Percentiles rank a stretch among this genome's conserved stretches.
Conservation (phyloP, 179 eudicot species). For the Gypsophila paniculata region DNA sequence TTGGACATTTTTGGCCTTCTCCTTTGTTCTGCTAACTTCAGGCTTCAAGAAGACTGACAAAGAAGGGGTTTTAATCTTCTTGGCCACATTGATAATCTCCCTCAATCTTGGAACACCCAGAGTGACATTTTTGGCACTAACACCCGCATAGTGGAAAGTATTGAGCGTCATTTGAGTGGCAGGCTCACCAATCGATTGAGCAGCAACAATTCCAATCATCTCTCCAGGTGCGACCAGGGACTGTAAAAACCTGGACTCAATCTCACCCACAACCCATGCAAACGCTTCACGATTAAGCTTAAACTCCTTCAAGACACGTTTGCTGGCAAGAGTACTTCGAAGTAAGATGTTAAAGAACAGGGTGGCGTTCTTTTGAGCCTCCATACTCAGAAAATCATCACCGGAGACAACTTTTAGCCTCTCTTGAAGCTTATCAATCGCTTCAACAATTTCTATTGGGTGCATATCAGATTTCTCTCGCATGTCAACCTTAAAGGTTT, state of each 20-base stretch:
- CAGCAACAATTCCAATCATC: conserved; percentile 99
- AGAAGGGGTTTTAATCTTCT: conserved; percentile 94
- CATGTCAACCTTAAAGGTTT: conserved; percentile 80
- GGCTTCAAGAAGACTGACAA: conserved; percentile 87
- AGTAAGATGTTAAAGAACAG: conserved; percentile 88
- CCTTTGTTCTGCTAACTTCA: conserved; percentile 65
- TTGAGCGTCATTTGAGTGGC: conserved; percentile 99
- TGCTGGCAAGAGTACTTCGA: conserved; percentile 89
- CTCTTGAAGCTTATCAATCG: conserved; percentile 97
- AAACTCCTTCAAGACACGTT: conserved; percentile 86
- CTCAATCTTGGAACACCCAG: conserved; percentile 97
- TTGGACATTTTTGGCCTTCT: conserved; percentile 89
- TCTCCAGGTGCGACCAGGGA: conserved; percentile 98
- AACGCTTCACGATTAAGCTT: conserved; percentile 91
- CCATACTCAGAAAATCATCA: conserved; percentile 82
- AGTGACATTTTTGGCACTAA: conserved; percentile 99
- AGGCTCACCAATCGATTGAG: conserved; percentile 98
- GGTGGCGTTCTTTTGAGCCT: conserved; percentile 97
- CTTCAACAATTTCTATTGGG: conserved; percentile 96
- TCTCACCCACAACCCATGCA: conserved; percentile 97
- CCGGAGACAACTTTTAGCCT: conserved; percentile 92
- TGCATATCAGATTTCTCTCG: conserved; percentile 86
- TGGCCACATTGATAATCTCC: conserved; percentile 96
- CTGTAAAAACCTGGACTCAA: conserved; percentile 89
- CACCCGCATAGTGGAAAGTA: conserved; percentile 99